Percentiles rank a stretch among this genome's conserved stretches.
phyloP scores from a whole-genome alignment of 768 basidiomycete species.

The Termitomyces sp. region DNA sequence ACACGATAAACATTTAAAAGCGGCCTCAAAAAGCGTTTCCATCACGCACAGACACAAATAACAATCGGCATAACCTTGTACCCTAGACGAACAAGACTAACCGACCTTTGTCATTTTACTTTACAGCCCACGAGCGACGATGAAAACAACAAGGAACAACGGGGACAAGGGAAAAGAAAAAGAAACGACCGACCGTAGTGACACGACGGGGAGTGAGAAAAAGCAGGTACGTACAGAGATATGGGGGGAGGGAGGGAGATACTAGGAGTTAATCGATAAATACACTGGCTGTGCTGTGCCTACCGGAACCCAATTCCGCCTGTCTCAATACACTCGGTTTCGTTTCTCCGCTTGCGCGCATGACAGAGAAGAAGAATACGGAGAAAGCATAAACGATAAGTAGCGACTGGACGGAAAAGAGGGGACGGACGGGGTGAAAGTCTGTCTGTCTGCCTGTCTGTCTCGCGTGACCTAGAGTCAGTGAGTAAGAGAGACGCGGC shows the following conservation, averaged over 20 bases:
- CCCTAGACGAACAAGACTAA: not conserved
- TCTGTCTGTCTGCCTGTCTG: constrained; percentile 6
- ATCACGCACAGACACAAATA: no score
- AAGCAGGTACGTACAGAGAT: not conserved
- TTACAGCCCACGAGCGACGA: no score
- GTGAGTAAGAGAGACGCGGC: not conserved
- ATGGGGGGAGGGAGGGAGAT: not conserved
- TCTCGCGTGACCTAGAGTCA: not conserved
- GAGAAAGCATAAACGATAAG: constrained; percentile 2
- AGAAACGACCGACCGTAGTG: not conserved
- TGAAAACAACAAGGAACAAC: no score
- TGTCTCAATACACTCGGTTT: not conserved
- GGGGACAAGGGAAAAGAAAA: not conserved
- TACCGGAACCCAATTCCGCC: constrained; percentile 4
- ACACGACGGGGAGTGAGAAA: not conserved
- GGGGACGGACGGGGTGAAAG: constrained; percentile 28
- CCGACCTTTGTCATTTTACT: not conserved
- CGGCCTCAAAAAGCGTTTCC: no score
- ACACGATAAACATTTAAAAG: no score
- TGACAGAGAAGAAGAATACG: not conserved
- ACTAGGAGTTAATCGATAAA: not conserved
- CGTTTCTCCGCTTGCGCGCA: not conserved
- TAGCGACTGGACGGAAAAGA: constrained; percentile 8
- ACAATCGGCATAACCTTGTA: not conserved
- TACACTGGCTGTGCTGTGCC: constrained; percentile 3